Base-by-base conservation (phyloP, 805 yeast species). In the Metschnikowia henanensis region DNA sequence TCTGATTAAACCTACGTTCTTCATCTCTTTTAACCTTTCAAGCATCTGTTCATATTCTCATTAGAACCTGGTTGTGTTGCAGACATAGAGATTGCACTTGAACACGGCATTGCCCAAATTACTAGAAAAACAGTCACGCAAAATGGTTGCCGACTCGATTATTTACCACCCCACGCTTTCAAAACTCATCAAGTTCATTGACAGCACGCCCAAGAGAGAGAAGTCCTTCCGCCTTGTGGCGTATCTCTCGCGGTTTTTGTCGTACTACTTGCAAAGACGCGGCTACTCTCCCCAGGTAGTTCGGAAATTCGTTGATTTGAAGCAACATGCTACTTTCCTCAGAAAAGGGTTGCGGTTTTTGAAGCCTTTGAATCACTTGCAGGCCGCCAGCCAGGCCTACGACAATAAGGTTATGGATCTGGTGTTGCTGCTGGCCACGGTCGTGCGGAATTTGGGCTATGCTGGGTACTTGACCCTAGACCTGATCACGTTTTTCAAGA, bases 291-390 rank as follows among this genome's bases (percentile, higher is more conserved):
- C 61, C 43, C 75, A 72, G 41, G 51, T 72, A 6, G 75, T 83
- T 26, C 63, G 65, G 36, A 61, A 76, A 46, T 75, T 81, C 61
- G 76, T 75, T 53, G 70, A 75, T 18, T 63, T 89, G 49, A 87
- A 83, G 66, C 61, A 60, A 35, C 81, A 84, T 51, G 76, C 88
- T 23, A 76, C 87, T 2, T 63, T 83, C 46, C 75, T 87, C 50
- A 81, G 98, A 63, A 92, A 92, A 70, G 83, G 90, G 18, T 68
- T 91, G 72, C 79, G 97, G 58, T 81, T 84, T 58, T 78, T 89
- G 50, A 91, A 90, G 66, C 95, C 95, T 1, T 68, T 91, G 57
- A 75, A 74, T 56, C 89, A 84, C 60, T 59, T 87, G 42, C 81
- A 81, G 55, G 76, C 79, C n/a, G 87, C 91, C 4, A 73, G 85